Evolutionary conservation across 805 yeast species (phyloP).

Genomic region (Scheffersomyces coipomensis): DNA sequence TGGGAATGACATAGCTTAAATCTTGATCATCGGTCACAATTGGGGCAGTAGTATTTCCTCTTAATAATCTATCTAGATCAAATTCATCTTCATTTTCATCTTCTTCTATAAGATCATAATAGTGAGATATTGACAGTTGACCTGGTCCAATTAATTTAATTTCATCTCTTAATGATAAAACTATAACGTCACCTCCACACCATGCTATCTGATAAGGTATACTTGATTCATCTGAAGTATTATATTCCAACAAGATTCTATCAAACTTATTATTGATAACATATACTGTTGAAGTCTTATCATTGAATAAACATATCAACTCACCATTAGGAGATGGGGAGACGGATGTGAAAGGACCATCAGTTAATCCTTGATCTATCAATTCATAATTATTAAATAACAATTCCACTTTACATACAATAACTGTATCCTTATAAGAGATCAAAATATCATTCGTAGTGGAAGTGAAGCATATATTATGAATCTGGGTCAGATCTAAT

Average conservation of each 20-base stretch:
- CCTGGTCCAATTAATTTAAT: slow-evolving; percentile 71
- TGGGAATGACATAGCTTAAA: slow-evolving; percentile 31
- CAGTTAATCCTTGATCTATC: slow-evolving; percentile 39
- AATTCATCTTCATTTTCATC: slow-evolving; percentile 30
- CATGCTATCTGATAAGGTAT: slow-evolving; percentile 57
- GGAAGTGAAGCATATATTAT: slow-evolving; percentile 15
- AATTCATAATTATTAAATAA: slow-evolving; percentile 20
- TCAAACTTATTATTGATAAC: slow-evolving; percentile 51
- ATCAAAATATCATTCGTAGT: slow-evolving; percentile 14
- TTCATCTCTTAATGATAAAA: slow-evolving; percentile 61
- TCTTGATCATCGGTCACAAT: slow-evolving; percentile 9
- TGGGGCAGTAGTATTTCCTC: slow-evolving; percentile 1
- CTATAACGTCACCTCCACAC: slow-evolving; percentile 86
- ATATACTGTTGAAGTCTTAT: slow-evolving; percentile 38
- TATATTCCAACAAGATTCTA: slow-evolving; percentile 43
- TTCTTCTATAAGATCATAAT: slow-evolving; percentile 33
- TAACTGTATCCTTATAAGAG: slow-evolving; percentile 25
- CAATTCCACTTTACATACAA: slow-evolving; percentile 23
- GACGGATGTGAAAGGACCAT: slow-evolving; percentile 47
- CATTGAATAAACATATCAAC: slow-evolving; percentile 50
- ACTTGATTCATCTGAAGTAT: slow-evolving; percentile 35
- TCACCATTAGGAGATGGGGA: slow-evolving; percentile 53
- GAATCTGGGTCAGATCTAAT: slow-evolving; percentile 17
- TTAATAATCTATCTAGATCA: slow-evolving; percentile 11
- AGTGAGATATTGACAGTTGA: slow-evolving; percentile 55